These are phyloP conservation scores for Pseudopyrenochaeta lycopersici DNA, from an alignment of 2,329 filamentous ascomycete genomes.

Conservation along the genomic window DNA sequence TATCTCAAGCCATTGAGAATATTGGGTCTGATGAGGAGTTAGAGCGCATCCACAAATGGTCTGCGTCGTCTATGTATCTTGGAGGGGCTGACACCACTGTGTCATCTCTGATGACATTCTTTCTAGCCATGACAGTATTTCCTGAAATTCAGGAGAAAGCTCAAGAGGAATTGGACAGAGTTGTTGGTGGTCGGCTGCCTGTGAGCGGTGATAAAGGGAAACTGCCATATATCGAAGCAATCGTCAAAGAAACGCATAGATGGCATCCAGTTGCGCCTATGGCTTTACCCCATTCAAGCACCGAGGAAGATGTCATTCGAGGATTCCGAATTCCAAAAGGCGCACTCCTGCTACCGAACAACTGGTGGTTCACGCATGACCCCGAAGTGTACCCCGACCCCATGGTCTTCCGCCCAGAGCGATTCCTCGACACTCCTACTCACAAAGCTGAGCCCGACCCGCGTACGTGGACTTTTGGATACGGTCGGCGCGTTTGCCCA, in stretches of 20 bases:
- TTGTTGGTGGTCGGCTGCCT: constrained; percentile 60
- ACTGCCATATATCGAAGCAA: constrained; percentile 48
- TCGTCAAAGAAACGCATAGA: constrained; percentile 55
- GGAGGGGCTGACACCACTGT: constrained; percentile 58
- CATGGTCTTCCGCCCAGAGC: constrained; percentile 54
- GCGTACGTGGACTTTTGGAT: constrained; percentile 47
- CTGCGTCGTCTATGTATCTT: constrained; percentile 53
- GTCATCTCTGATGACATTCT: constrained; percentile 54
- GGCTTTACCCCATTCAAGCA: constrained; percentile 42
- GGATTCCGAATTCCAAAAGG: constrained; percentile 54
- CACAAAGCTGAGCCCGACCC: constrained; percentile 51
- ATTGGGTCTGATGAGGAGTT: constrained; percentile 38
- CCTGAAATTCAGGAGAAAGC: constrained; percentile 59
- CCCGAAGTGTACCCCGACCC: constrained; percentile 48
- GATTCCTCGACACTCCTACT: constrained; percentile 46
- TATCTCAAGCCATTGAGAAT: constrained; percentile 51
- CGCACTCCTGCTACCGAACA: constrained; percentile 45
- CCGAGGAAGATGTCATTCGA: constrained; percentile 47
- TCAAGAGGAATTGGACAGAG: constrained; percentile 57
- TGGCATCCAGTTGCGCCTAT: constrained; percentile 44
- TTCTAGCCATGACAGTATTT: constrained; percentile 63
- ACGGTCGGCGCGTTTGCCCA: constrained; percentile 55
- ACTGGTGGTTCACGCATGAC: constrained; percentile 55
- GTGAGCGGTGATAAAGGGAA: constrained; percentile 55
- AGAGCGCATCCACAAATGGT: constrained; percentile 52